phyloP scores from a whole-genome alignment of 805 yeast species.

The Metschnikowia lunata region DNA sequence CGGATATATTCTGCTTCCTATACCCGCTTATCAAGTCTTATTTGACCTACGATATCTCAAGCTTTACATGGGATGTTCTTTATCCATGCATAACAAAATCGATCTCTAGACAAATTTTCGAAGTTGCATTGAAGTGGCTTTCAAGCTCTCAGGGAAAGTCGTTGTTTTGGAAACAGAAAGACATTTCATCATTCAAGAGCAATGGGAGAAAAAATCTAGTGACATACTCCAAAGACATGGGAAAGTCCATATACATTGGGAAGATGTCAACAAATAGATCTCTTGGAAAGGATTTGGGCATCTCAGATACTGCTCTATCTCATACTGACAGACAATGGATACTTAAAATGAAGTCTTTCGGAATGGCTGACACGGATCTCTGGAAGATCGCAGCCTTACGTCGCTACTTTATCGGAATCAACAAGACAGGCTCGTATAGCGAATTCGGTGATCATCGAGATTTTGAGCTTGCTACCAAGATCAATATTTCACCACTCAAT shows the following conservation, averaged over 20 bases:
- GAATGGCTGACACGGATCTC: constrained; percentile 63
- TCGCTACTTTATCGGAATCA: constrained; percentile 53
- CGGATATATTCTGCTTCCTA: constrained; percentile 79
- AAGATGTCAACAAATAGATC: constrained; percentile 7
- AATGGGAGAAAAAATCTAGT: constrained; percentile 21
- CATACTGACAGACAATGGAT: constrained; percentile 70
- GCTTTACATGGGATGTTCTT: constrained; percentile 60
- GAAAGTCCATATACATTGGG: constrained; percentile 33
- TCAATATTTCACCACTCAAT: constrained; percentile 28
- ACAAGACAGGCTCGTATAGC: constrained; percentile 7
- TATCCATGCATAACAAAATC: constrained; percentile 68
- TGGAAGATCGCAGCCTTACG: constrained; percentile 80
- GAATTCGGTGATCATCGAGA: constrained; percentile 12
- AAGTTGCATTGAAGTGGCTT: constrained; percentile 68
- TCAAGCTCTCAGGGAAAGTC: constrained; percentile 54
- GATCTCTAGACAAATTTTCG: constrained; percentile 59
- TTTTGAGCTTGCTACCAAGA: constrained; percentile 15
- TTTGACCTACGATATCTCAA: constrained; percentile 71
- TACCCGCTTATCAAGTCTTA: constrained; percentile 77
- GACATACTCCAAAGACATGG: constrained; percentile 31
- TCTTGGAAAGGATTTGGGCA: background rate
- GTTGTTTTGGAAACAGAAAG: constrained; percentile 68
- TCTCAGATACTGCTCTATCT: constrained; percentile 37
- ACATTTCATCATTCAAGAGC: constrained; percentile 16
- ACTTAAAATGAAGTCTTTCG: constrained; percentile 66